phyloP scores from a whole-genome alignment of 805 yeast genomes.

The Wickerhamiella qilinensis region DNA sequence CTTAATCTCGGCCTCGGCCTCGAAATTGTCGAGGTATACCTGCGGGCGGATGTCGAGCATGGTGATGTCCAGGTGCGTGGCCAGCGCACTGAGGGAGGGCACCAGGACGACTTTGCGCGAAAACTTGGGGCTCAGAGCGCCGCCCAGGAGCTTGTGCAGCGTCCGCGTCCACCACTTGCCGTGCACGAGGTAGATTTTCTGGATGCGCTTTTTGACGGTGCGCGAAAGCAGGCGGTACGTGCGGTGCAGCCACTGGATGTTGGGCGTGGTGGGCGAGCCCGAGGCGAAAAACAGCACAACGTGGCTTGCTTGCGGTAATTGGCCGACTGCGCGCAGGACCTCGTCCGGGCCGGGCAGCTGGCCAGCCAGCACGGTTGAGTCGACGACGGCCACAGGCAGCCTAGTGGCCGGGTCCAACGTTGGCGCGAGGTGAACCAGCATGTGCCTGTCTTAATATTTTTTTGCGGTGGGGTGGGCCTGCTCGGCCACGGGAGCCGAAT shows the following conservation, averaged over 20 bases:
- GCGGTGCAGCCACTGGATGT: slow-evolving; percentile 59
- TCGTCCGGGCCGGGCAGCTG: slow-evolving; percentile 31
- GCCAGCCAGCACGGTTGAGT: slow-evolving; percentile 55
- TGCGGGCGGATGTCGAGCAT: slow-evolving; percentile 57
- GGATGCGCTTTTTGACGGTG: slow-evolving; percentile 35
- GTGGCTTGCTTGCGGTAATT: slow-evolving; percentile 47
- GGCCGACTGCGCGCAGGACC: slow-evolving; percentile 37
- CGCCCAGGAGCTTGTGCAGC: slow-evolving; percentile 51
- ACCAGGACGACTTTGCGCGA: slow-evolving; percentile 30
- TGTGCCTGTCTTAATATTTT: too few species aligned
- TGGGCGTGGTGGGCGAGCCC: slow-evolving; percentile 43
- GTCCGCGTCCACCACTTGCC: slow-evolving; percentile 82
- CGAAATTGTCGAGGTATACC: slow-evolving; percentile 53
- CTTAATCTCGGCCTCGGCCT: slow-evolving; percentile 32
- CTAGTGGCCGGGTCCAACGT: slow-evolving; percentile 43
- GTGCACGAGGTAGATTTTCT: slow-evolving; percentile 64
- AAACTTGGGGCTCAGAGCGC: slow-evolving; percentile 38
- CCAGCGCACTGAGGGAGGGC: slow-evolving; percentile 34
- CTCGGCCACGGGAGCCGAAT: too few species aligned
- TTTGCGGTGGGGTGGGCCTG: too few species aligned
- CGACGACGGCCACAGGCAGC: slow-evolving; percentile 66
- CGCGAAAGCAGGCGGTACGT: slow-evolving; percentile 44
- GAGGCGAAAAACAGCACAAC: slow-evolving; percentile 66
- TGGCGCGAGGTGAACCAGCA: slow-evolving; percentile 16
- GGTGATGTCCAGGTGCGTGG: slow-evolving; percentile 55